Evolutionary conservation across 805 yeast genomes (phyloP).

Genomic region (Candida vartiovaarae): DNA sequence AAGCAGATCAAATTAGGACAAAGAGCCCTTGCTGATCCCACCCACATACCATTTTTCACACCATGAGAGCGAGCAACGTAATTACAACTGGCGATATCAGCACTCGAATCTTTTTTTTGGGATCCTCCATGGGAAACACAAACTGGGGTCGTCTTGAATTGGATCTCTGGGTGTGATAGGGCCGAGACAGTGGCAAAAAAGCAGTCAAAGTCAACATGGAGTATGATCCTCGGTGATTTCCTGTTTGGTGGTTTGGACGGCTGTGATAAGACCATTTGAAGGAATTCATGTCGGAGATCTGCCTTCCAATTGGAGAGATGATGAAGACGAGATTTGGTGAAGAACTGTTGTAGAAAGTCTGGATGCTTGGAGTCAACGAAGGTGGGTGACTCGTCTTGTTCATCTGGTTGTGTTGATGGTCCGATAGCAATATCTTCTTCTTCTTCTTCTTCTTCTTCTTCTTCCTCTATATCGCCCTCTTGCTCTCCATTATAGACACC

Average conservation of each 20-base stretch:
- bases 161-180: constrained; percentile 44
- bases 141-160: constrained; percentile 44
- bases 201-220: constrained; percentile 91
- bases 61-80: constrained; percentile 80
- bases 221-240: constrained; percentile 29
- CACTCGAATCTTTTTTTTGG: constrained; percentile 29
- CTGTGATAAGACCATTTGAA: constrained; percentile 36
- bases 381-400: constrained; percentile 1
- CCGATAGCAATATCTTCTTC: constrained; percentile 5
- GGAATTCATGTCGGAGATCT: constrained; percentile 55
- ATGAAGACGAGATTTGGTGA: constrained; percentile 77
- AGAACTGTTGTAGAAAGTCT: constrained; percentile 61
- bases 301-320: constrained; percentile 86
- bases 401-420: constrained; percentile 9
- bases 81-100: constrained; percentile 91
- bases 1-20: constrained; percentile 64
- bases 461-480: constrained; percentile 6
- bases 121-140: constrained; percentile 48
- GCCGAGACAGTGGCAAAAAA: constrained; percentile 87
- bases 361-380: constrained; percentile 66
- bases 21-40: constrained; percentile 49
- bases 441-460: constrained; percentile 8
- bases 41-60: constrained; percentile 88
- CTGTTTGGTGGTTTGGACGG: constrained; percentile 5
- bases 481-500: constrained; percentile 1